Evolutionary conservation across 352 stramenopile genomes (phyloP), one percentile per base, ranked within the genome.

Genomic region (Pythium sp.): DNA sequence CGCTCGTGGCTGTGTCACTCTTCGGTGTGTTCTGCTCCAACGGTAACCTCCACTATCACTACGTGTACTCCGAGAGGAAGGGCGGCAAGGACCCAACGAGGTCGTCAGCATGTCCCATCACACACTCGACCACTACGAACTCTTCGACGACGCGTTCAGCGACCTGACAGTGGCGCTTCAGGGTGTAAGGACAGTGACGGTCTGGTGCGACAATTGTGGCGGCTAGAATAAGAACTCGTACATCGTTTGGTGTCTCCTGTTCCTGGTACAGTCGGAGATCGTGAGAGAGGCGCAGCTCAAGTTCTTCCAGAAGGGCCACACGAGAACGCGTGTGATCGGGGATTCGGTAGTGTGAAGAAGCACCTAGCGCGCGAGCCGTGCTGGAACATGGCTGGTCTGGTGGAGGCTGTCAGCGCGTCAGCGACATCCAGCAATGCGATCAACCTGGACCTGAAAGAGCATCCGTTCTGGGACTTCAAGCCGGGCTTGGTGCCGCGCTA

Each of bases 271-370:
- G 18, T 7, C 11, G 15, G 28, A 28, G 18, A 36, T 60, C 22
- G 24, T 43, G 24, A 60, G 46, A 28, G 15, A 36, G 5, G 18
- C 38, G 6, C 36, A 49, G 36, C 58, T 54, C 34, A 41, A 34
- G 32, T 54, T 63, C 20, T 9, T 53, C n/a, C n/a, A 26, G 26
- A 9, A 3, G 15, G 28, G 28, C 11, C 26, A 60, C 30, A 43
- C 30, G 36, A 64, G 20, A 64, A 64, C 36, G 58, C 58, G 15
- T 55, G 36, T 15, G 58, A 53, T 46, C 36, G n/a, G n/a, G n/a
- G n/a, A n/a, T n/a, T n/a, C n/a, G n/a, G n/a, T n/a, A n/a, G n/a
- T n/a, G n/a, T n/a, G n/a, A n/a, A n/a, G n/a, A n/a, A n/a, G n/a
- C n/a, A n/a, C n/a, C n/a, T n/a, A n/a, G n/a, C n/a, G n/a, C n/a